Evolutionary conservation across 2,329 filamentous ascomycete genomes (phyloP).

Genomic region (Cordyceps tenuipes): DNA sequence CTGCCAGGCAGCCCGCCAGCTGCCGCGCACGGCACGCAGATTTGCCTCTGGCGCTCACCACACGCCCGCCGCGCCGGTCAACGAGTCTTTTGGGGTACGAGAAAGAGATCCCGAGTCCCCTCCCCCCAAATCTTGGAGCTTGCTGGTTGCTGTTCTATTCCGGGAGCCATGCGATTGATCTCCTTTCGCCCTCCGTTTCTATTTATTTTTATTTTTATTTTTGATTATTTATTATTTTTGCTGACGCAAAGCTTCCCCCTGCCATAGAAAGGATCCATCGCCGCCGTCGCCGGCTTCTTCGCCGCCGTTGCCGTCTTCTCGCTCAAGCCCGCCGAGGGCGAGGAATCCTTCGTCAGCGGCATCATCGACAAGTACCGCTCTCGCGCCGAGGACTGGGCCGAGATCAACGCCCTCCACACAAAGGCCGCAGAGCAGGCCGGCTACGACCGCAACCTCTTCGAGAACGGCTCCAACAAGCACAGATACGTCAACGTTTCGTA

Average conservation of each 20-base stretch:
- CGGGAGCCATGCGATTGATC: background rate
- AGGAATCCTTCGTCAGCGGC: conserved; percentile 37
- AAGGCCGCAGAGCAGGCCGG: conserved; percentile 47
- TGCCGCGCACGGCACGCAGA: conserved; percentile 33
- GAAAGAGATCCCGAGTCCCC: background rate
- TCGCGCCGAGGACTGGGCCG: conserved; percentile 41
- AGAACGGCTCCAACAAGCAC: conserved; percentile 35
- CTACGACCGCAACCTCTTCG: conserved; percentile 48
- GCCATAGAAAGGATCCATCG: conserved; percentile 40
- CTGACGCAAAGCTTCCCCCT: background rate
- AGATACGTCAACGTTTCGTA: conserved; percentile 43
- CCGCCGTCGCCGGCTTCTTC: conserved; percentile 24
- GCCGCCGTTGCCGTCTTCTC: conserved; percentile 29
- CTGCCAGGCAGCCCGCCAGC: conserved; percentile 28
- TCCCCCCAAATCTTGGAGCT: background rate
- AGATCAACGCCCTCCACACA: conserved; percentile 45
- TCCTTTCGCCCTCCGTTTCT: background rate
- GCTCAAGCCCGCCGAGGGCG: conserved; percentile 43
- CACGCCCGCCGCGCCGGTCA: conserved; percentile 35
- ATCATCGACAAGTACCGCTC: conserved; percentile 40
- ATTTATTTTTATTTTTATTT: background rate
- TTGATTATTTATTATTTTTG: conserved; percentile 1
- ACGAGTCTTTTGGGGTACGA: conserved; percentile 51
- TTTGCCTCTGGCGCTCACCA: conserved; percentile 49
- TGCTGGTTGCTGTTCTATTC: background rate